Base-by-base conservation (phyloP, 345 rosid species). In the Ricinus communis region DNA sequence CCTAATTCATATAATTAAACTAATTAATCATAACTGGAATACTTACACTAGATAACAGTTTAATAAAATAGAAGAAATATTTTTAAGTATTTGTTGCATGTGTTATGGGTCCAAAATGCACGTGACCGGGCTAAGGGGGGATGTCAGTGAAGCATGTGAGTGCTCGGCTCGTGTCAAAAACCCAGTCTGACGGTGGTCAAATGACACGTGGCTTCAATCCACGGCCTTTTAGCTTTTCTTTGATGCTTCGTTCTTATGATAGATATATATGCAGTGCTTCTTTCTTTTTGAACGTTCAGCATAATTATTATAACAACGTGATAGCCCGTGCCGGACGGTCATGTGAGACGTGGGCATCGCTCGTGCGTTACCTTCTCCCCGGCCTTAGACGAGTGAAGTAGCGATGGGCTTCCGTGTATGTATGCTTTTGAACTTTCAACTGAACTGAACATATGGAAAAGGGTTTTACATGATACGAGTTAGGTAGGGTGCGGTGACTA, bases 81-180 rank as follows among this genome's bases (percentile, higher is more conserved):
- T n/a, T n/a, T n/a, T 2, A 36, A 40, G 52, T 43, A 57, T 56
- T 58, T 52, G 27, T 65, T 56, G 64, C 64, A 74, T 47, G 75
- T 28, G 76, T 77, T 24, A 68, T 84, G 83, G 82, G 74, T 68
- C 83, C 78, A 62, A 33, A 0, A 15, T 64, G 74, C 88, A 87
- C 83, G 88, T 83, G 88, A 82, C 40, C 21, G 73, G 49, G 86
- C 40, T 62, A 50, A 71, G 52, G 65, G 77, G 27, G 27, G 52
- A 80, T 84, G 88, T 85, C 91, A 83, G 91, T 77, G 46, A 63
- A 65, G 66, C 87, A 85, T 80, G 87, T 83, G 87, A 76, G 68
- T 62, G 73, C 65, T 70, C 47, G 67, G 77, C 82, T 70, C 65
- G 74, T 79, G 81, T 74, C 72, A 49, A 79, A 66, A 68, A 80